phyloP scores from a whole-genome alignment of 208 protist genomes.

The Trypanosoma rangeli region DNA sequence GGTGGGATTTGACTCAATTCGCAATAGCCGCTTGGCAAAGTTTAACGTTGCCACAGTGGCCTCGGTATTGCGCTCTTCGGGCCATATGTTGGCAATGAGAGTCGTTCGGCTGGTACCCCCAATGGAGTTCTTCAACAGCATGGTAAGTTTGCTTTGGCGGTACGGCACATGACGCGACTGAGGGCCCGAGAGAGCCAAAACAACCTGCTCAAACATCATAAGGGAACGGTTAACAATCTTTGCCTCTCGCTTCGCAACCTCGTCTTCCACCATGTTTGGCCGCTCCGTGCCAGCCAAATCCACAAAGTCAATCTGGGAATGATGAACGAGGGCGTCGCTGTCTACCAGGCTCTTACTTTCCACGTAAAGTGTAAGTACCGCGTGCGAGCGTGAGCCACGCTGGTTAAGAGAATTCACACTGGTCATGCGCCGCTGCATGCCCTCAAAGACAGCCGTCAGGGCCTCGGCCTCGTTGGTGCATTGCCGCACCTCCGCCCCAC shows the following conservation, averaged over 20 bases:
- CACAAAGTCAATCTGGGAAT: conserved; percentile 85
- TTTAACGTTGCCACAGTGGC: conserved; percentile 85
- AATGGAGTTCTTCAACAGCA: conserved; percentile 74
- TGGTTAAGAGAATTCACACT: conserved; percentile 47
- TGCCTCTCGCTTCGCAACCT: conserved; percentile 28
- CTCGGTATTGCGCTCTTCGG: conserved; percentile 46
- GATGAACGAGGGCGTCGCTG: conserved; percentile 45
- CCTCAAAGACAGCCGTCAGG: conserved; percentile 78
- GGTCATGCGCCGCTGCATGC: conserved; percentile 54
- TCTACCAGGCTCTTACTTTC: conserved; percentile 73
- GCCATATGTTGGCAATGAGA: conserved; percentile 89
- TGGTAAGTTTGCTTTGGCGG: conserved; percentile 70
- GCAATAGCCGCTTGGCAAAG: conserved; percentile 88
- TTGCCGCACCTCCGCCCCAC: conserved; percentile 33
- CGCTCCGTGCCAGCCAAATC: conserved; percentile 91
- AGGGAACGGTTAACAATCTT: conserved; percentile 83
- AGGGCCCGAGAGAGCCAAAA: conserved; percentile 52
- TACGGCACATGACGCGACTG: conserved; percentile 62
- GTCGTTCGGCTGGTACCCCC: conserved; percentile 78
- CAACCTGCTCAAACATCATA: conserved; percentile 90
- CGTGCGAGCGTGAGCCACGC: conserved; percentile 61
- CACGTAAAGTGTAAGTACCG: conserved; percentile 84
- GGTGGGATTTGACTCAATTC: conserved; percentile 67
- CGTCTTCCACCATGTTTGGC: conserved; percentile 26
- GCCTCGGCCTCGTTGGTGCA: conserved; percentile 77